Evolutionary conservation across 352 stramenopile species (phyloP).

Genomic region (Phytophthora macrochlamydospora): DNA sequence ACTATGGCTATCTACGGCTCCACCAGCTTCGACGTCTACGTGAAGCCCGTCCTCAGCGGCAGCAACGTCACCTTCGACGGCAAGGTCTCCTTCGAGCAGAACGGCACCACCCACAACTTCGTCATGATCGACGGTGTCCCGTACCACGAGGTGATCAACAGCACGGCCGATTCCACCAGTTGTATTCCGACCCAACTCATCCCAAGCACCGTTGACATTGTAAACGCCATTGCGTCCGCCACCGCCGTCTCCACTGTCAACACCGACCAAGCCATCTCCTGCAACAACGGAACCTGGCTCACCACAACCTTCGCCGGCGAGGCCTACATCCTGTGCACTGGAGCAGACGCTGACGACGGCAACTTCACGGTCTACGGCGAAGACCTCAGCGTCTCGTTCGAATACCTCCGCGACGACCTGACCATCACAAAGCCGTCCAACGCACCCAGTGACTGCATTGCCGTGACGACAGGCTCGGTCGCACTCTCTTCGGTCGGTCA

Average conservation of each 20-base stretch:
- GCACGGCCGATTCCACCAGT: constrained; percentile 16
- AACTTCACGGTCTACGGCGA: constrained; percentile 47
- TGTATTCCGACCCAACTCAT: constrained; percentile 34
- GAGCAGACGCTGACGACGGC: constrained; percentile 18
- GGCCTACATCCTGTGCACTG: constrained; percentile 51
- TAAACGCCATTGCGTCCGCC: constrained; percentile 37
- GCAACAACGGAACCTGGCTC: constrained; percentile 41
- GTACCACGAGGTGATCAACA: constrained; percentile 37
- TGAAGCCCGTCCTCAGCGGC: constrained; percentile 36
- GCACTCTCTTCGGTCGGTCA: constrained; percentile 34
- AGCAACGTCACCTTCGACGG: constrained; percentile 48
- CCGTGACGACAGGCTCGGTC: constrained; percentile 25
- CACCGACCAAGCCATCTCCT: constrained; percentile 50
- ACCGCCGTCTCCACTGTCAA: constrained; percentile 37
- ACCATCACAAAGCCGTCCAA: constrained; percentile 29
- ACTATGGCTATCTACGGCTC: constrained; percentile 59
- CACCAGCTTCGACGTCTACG: constrained; percentile 48
- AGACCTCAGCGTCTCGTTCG: constrained; percentile 45
- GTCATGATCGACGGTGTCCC: constrained; percentile 42
- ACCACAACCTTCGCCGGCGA: constrained; percentile 47
- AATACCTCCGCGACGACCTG: constrained; percentile 32
- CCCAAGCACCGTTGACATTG: constrained; percentile 36
- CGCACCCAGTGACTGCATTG: constrained; percentile 31
- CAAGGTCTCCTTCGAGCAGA: constrained; percentile 38
- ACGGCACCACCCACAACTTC: constrained; percentile 45